Percentiles rank a stretch among this genome's conserved stretches.
These are phyloP conservation scores for Candida maris DNA, from an alignment of 805 yeast species.

Conservation along the genomic window DNA sequence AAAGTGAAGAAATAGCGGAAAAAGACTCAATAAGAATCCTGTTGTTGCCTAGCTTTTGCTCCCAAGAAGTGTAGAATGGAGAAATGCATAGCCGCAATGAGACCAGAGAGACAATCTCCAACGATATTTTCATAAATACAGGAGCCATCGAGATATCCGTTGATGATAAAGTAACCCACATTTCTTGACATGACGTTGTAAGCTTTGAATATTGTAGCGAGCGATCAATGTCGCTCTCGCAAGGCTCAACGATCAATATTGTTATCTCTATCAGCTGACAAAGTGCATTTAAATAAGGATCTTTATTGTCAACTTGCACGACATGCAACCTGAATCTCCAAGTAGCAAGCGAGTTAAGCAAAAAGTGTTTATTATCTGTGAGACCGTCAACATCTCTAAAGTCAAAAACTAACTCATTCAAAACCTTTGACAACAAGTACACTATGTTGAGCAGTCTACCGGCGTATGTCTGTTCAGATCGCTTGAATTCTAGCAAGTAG, in stretches of 20 bases:
- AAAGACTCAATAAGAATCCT: slow-evolving; percentile 9
- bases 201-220: slow-evolving; percentile 9
- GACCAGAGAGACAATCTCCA: slow-evolving; percentile 20
- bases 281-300: slow-evolving; percentile 7
- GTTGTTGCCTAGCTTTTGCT: slow-evolving; percentile 8
- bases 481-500: slow-evolving; percentile 15
- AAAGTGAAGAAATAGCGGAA: slow-evolving; percentile 3
- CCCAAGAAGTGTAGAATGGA: slow-evolving; percentile 7
- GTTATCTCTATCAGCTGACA: slow-evolving; percentile 17
- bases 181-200: slow-evolving; percentile 5
- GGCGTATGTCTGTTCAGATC: slow-evolving; percentile 13
- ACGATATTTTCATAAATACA: slow-evolving; percentile 18
- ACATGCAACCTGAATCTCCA: slow-evolving; percentile 22
- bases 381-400: slow-evolving; percentile 12
- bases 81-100: slow-evolving; percentile 9
- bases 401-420: slow-evolving; percentile 21
- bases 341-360: slow-evolving; percentile 20
- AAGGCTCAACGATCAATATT: slow-evolving; percentile 21
- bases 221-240: slow-evolving; percentile 6
- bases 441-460: slow-evolving; percentile 20
- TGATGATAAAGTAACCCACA: slow-evolving; percentile 5
- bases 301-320: slow-evolving; percentile 3
- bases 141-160: slow-evolving; percentile 18
- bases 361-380: slow-evolving; percentile 11
- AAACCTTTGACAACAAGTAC: slow-evolving; percentile 17